These are phyloP conservation scores for Penicillium sumatraense DNA, from an alignment of 2,329 filamentous ascomycete species.

Conservation along the genomic window DNA sequence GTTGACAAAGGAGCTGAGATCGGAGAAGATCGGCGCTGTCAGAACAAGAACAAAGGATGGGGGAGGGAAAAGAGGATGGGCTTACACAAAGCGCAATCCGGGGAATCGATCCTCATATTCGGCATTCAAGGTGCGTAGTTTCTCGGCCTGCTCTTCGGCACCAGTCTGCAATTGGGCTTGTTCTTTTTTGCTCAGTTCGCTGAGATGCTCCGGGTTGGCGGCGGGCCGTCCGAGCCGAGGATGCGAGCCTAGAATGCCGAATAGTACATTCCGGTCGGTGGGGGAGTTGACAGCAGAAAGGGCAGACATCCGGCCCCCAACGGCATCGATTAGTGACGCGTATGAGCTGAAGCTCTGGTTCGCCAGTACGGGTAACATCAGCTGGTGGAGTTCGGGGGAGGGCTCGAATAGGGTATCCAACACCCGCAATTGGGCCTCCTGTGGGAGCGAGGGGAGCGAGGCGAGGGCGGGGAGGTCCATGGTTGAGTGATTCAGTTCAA, in stretches of 20 bases:
- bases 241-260: conserved; percentile 77
- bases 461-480: conserved; percentile 62
- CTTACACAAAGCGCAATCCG: conserved; percentile 75
- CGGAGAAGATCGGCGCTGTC: conserved; percentile 8
- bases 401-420: conserved; percentile 87
- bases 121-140: conserved; percentile 68
- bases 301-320: conserved; percentile 66
- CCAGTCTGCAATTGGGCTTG: conserved; percentile 73
- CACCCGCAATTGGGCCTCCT: conserved; percentile 56
- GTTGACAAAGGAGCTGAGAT: conserved; percentile 77
- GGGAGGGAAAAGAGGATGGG: not conserved
- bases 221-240: conserved; percentile 73
- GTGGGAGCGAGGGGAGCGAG: conserved; percentile 60
- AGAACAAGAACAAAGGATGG: conserved; percentile 5
- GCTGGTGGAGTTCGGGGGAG: conserved; percentile 71
- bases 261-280: conserved; percentile 62
- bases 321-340: conserved; percentile 67
- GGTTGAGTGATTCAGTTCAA: not conserved
- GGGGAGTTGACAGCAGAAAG: conserved; percentile 59
- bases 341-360: conserved; percentile 69
- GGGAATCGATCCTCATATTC: conserved; percentile 83
- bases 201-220: conserved; percentile 62
- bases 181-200: conserved; percentile 77
- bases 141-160: conserved; percentile 49
- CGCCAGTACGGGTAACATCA: conserved; percentile 71